These are phyloP conservation scores for Coniosporium apollinis DNA, from an alignment of 495 filamentous ascomycete species.

Conservation along the genomic window DNA sequence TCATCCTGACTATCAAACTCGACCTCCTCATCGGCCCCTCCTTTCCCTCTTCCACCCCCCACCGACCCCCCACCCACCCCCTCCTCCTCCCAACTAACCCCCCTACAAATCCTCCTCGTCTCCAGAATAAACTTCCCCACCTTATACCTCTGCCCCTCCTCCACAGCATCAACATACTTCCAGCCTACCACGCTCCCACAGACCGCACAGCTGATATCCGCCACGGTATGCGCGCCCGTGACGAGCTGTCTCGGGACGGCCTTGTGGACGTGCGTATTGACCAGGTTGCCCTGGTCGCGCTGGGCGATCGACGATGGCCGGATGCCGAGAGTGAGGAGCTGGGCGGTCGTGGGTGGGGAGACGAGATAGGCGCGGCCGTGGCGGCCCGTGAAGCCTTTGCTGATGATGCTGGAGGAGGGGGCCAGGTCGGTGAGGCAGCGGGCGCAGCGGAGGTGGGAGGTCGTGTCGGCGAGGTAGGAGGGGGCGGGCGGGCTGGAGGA, in stretches of 20 bases:
- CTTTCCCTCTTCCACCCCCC: constrained; percentile 3
- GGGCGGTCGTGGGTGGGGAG: constrained; percentile 27
- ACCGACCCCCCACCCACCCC: constrained; percentile 4
- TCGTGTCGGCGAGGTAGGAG: constrained; percentile 31
- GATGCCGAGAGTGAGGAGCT: constrained; percentile 7
- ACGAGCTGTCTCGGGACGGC: constrained; percentile 57
- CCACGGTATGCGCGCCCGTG: constrained; percentile 42
- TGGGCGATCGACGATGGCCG: constrained; percentile 4
- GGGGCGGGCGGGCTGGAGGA: constrained; percentile 10
- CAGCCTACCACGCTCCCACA: constrained; percentile 65
- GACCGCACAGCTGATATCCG: constrained; percentile 34
- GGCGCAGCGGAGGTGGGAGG: constrained; percentile 53
- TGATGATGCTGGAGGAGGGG: constrained; percentile 62
- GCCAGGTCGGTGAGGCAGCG: constrained; percentile 61
- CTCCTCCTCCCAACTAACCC: constrained; percentile 51
- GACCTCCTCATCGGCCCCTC: constrained; percentile 24
- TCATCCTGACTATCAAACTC: constrained; percentile 87
- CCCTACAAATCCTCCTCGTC: constrained; percentile 50
- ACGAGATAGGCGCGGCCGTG: constrained; percentile 87
- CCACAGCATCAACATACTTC: constrained; percentile 82
- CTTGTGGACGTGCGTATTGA: constrained; percentile 42
- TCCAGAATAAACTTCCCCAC: constrained; percentile 95
- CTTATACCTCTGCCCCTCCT: constrained; percentile 74
- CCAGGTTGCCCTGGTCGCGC: constrained; percentile 21
- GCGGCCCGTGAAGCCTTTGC: constrained; percentile 86